Conservation (phyloP, 768 basidiomycete species). For the Hortiboletus campestris region DNA sequence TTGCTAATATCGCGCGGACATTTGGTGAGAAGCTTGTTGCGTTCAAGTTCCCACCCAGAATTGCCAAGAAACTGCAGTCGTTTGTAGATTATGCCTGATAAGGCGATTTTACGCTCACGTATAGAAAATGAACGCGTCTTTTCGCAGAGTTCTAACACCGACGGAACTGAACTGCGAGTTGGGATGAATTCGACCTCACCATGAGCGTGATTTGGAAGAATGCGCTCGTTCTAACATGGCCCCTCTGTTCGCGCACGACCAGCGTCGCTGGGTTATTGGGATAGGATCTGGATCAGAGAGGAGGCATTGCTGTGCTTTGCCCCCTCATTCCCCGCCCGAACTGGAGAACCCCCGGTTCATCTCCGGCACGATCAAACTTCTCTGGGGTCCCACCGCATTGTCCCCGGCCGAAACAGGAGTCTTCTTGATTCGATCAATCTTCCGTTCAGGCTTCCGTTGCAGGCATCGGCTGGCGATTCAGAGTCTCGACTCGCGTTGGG, state of each 20-base stretch:
- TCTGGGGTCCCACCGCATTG: neutral
- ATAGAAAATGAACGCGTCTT: neutral
- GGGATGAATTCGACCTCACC: neutral
- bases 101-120: neutral
- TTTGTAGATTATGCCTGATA: constrained; percentile 60
- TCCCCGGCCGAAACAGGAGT: no score
- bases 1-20: constrained; percentile 64
- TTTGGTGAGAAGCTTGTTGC: constrained; percentile 74
- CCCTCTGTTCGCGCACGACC: no score
- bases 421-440: neutral
- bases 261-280: neutral
- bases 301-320: neutral
- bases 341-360: neutral
- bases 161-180: no score
- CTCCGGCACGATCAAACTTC: neutral
- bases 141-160: neutral
- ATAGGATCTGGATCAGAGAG: neutral
- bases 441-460: no score
- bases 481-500: no score
- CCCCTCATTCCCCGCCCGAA: neutral
- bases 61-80: constrained; percentile 63
- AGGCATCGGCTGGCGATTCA: no score
- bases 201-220: no score
- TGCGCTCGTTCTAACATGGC: neutral
- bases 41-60: constrained; percentile 75